Base-by-base conservation (phyloP, 495 filamentous ascomycete genomes). In the Melanomma pulvis-pyrius region DNA sequence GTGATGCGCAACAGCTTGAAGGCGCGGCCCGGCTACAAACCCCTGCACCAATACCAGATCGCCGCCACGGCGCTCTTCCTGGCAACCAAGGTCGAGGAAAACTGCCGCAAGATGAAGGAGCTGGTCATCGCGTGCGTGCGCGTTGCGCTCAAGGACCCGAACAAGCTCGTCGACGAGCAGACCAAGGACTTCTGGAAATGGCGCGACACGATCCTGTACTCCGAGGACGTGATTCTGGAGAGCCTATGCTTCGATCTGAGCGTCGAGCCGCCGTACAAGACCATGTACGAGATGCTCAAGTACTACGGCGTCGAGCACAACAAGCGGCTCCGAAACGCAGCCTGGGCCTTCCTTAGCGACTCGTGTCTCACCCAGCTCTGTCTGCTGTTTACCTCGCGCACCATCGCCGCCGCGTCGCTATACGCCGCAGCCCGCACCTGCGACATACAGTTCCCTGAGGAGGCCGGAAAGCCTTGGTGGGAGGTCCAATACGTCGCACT, bases 171-270 rank as follows among this genome's bases (percentile, higher is more conserved):
- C 25, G 93, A 98, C 72, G 94, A 97, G 75, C 92, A 97, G 74
- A 91, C 88, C 46, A 97, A 96, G 68, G 94, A 98, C 67, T 98
- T 90, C 74, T 98, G 94, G 94, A 83, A 86, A 73, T 98, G 94
- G 94, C 86, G 90, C 51, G 94, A 99, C 72, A 92, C 88, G 58
- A 93, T 99, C 49, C 81, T 97, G 1, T 86, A 87, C 66, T 88
- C 92, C 71, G 94, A 99, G 79, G 96, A 98, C 71, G 77, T 92
- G 47, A 86, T 98, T 77, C 83, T 99, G 7, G 94, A 99, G 78
- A 84, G 84, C 46, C 81, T 98, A 34, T 98, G 94, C 73, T 99
- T 99, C 74, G 96, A 99, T 76, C 78, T 99, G 32, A 88, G 90
- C 75, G 80, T 97, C 32, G 90, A 96, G 67, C 86, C 88, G 52